Evolutionary conservation across 345 rosid species (phyloP).

Genomic region (Gynandropsis gynandra): DNA sequence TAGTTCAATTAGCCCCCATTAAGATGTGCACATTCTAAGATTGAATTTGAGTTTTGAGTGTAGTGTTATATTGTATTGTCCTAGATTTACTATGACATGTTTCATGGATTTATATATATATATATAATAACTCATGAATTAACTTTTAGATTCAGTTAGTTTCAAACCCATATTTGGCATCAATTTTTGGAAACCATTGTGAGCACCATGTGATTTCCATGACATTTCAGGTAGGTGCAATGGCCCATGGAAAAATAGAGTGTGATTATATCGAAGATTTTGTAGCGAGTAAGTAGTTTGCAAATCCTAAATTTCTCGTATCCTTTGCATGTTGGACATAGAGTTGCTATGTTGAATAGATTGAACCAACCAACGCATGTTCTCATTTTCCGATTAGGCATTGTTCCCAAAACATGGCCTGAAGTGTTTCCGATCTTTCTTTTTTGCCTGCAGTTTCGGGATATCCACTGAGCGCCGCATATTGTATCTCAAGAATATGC

Average conservation of each 20-base stretch:
- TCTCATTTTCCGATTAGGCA: no score
- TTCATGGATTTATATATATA: no score
- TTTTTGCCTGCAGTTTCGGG: slow-evolving; percentile 57
- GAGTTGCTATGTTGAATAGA: no score
- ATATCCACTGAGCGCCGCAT: slow-evolving; percentile 81
- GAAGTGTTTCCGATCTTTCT: slow-evolving; percentile 9
- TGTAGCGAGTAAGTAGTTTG: slow-evolving; percentile 45
- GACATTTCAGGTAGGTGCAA: slow-evolving; percentile 63
- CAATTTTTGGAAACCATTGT: no score
- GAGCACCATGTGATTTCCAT: neutral
- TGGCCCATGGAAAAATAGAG: slow-evolving; percentile 80
- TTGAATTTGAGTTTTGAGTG: no score
- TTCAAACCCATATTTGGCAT: neutral
- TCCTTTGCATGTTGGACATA: neutral
- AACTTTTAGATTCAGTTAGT: no score
- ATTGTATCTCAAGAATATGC: slow-evolving; percentile 67
- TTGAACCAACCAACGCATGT: no score
- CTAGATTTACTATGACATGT: no score
- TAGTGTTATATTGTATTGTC: no score
- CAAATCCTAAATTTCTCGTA: neutral
- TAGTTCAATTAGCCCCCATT: no score
- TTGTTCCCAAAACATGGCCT: slow-evolving; percentile 4
- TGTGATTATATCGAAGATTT: slow-evolving; percentile 53
- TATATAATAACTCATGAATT: no score
- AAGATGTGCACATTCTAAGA: no score